Evolutionary conservation across 192 early-diverging fungal genomes (phyloP), one percentile per base, ranked within the genome.

Genomic region (Backusella liffmaniae): DNA sequence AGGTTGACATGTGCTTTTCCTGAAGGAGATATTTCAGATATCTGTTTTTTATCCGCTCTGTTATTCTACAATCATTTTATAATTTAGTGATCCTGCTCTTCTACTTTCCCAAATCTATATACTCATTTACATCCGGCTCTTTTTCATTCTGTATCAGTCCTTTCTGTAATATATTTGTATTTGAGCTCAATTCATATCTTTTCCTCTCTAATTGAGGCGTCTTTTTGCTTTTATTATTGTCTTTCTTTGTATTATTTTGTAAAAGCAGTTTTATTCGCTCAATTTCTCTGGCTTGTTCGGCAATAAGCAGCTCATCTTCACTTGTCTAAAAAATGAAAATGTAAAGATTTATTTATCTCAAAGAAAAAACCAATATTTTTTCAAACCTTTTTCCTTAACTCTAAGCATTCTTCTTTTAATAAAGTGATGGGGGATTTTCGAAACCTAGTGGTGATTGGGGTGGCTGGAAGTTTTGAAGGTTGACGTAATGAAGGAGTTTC

Each of bases 361-460:
- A 29, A 62, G 21, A 26, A 62, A 53, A 21, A 6, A 62, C 0
- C 1, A 5, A 23, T 29, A 13, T 26, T 62, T 62, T 62, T 62
- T 59, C 3, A 62, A 62, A 62, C 56, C 56, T 62, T 62, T 62
- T 62, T 62, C n/a, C 56, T 62, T 62, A 62, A 62, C 29, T 62
- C 56, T 29, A 62, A 29, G 3, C 56, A 62, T 12, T 62, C 56
- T 62, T 62, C 56, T 62, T 62, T 62, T 62, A 62, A 29, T 62
- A 62, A 62, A 29, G 56, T 62, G 8, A 62, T 62, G 23, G 56
- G 56, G 21, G 56, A 62, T 29, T 62, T 62, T 23, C 56, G 56
- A 5, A 62, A 62, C 23, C 56, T 23, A 62, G 23, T 62, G 9
- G 56, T 62, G 8, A 29, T 29, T 29, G 56, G 23, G 8, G 56